These are phyloP conservation scores for Leccinum uliginosum DNA, from an alignment of 768 basidiomycete genomes.

Conservation along the genomic window DNA sequence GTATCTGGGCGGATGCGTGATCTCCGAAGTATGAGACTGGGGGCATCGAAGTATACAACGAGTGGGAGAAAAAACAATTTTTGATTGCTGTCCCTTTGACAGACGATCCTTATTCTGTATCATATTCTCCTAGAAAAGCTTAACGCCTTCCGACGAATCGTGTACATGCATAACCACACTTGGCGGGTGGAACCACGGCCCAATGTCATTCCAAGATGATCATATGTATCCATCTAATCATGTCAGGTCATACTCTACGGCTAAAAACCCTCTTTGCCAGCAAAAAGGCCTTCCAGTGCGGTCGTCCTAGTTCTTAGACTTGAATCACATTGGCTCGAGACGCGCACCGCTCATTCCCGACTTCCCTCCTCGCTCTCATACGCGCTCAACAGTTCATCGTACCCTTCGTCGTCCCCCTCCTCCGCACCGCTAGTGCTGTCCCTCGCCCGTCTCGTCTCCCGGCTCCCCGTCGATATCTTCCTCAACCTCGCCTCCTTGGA, in stretches of 20 bases:
- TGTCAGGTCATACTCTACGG: background rate
- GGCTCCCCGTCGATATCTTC: constrained; percentile 46
- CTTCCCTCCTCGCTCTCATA: constrained; percentile 72
- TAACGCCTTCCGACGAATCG: background rate
- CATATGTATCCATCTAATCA: background rate
- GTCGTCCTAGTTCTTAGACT: background rate
- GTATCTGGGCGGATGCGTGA: constrained; percentile 32
- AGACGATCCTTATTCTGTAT: background rate
- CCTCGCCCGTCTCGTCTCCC: constrained; percentile 35
- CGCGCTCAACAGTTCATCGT: constrained; percentile 73
- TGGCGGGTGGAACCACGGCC: background rate
- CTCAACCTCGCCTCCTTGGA: constrained; percentile 34
- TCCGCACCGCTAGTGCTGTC: constrained; percentile 57
- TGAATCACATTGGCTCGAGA: background rate
- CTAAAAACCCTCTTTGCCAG: background rate
- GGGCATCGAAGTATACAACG: background rate
- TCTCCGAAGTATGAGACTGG: background rate
- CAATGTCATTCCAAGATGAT: background rate
- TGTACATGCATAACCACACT: background rate
- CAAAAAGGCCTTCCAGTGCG: background rate
- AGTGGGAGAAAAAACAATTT: no score
- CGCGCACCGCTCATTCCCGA: constrained; percentile 18
- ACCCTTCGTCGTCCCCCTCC: constrained; percentile 73
- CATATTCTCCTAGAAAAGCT: background rate
- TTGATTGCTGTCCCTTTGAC: background rate